These are phyloP conservation scores for Coccomyxa sp. DNA, from an alignment of 139 green algal species.

Conservation along the genomic window DNA sequence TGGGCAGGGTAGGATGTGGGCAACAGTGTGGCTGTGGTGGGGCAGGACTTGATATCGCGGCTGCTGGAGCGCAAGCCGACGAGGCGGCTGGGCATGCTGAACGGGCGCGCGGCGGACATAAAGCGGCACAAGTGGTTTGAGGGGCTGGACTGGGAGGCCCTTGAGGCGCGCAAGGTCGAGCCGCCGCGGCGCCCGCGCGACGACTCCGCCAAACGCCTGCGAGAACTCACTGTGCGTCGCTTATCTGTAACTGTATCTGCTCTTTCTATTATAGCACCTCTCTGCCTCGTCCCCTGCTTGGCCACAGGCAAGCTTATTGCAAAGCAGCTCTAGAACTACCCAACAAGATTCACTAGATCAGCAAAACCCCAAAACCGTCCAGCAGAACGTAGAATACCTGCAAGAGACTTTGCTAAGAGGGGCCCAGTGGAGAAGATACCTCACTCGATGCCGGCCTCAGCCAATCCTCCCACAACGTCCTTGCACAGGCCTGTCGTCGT, in stretches of 20 bases:
- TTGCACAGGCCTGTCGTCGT: slow-evolving; percentile 33
- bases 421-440: not conserved
- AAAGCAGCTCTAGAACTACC: too few relatives aligned
- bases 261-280: not conserved
- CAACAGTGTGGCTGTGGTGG: too few relatives aligned
- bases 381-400: not conserved
- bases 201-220: slow-evolving; percentile 76
- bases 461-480: not conserved
- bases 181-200: slow-evolving; percentile 66
- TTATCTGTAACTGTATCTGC: not conserved
- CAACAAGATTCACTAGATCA: not conserved
- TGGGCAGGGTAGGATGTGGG: too few relatives aligned
- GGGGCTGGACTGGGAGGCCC: slow-evolving; percentile 79
- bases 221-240: slow-evolving; percentile 54
- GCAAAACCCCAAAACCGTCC: not conserved
- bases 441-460: not conserved
- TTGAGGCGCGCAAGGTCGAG: slow-evolving; percentile 64
- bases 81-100: slow-evolving; percentile 85
- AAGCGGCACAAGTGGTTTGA: slow-evolving; percentile 94
- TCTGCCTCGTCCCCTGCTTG: too few relatives aligned
- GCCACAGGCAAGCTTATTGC: too few relatives aligned
- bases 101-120: slow-evolving; percentile 72
- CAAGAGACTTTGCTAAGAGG: too few relatives aligned
- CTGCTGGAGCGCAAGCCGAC: slow-evolving; percentile 88
- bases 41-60: slow-evolving; percentile 71